Base-by-base conservation (phyloP, 1,139 yeast species). In the Torulaspora globosa region DNA sequence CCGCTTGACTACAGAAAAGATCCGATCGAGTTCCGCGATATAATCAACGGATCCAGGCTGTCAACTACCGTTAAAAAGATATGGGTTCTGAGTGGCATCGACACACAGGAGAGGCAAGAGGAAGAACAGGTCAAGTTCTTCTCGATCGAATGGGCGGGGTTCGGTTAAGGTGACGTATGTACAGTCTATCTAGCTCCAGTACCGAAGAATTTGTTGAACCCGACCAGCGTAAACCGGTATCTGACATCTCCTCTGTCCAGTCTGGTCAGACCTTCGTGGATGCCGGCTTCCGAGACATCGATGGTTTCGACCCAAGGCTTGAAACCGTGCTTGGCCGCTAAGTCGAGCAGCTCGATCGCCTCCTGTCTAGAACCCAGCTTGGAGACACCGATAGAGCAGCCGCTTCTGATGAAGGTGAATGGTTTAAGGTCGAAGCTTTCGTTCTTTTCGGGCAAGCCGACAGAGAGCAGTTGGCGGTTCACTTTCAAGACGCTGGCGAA, bases 41-140 rank as follows among this genome's bases (percentile, higher is more conserved):
- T 89, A 26, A 80, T 88, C 0, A 82, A 84, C 21, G 89, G 95
- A 19, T 97, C 97, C 0, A 72, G 98, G 53, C 68, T 92, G 46
- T 96, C 96, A 1, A 89, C 97, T 0, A 84, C 94, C 1, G 97
- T 92, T 9, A 90, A 92, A 64, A 92, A 92, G 65, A 73, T 84
- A 31, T 85, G 89, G 85, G 77, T 86, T 8, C 65, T 90, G 5
- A 80, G 82, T 3, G 83, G 77, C 23, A 67, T 61, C 19, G 59
- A 57, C 5, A 49, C 48, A 11, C 55, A 49, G 1, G 24, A 31
- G 34, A 8, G 9, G 34, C 8, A 3, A 3, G 34, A 39, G 8
- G 46, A 44, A 12, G 39, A 42, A 8, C 59, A 61, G 19, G 60
- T 70, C 2, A 62, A 67, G 11, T 71, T 74, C 47, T 84, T 77